These are phyloP conservation scores for Nakaseomyces delphensis DNA, from an alignment of 1,139 yeast species.

Conservation along the genomic window DNA sequence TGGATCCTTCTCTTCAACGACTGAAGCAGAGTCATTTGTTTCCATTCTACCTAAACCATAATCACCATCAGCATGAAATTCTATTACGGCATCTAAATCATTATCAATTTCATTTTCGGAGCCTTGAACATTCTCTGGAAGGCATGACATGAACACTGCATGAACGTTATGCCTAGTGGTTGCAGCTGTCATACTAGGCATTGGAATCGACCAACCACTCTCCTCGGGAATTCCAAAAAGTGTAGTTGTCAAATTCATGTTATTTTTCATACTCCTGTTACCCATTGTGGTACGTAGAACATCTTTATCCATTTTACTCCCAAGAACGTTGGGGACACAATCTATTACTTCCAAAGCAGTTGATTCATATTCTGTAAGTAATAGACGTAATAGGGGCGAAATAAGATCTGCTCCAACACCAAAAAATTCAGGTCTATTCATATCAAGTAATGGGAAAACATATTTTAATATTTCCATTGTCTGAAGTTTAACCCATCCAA, in stretches of 20 bases:
- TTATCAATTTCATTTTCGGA: constrained; percentile 33
- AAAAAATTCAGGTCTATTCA: constrained; percentile 67
- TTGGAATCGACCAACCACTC: constrained; percentile 96
- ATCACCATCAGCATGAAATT: constrained; percentile 50
- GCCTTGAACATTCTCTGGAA: constrained; percentile 24
- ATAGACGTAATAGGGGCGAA: constrained; percentile 73
- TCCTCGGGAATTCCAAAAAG: constrained; percentile 93
- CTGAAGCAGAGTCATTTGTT: constrained; percentile 35
- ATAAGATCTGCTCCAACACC: constrained; percentile 94
- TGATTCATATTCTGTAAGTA: constrained; percentile 81
- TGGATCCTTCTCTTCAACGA: constrained; percentile 50
- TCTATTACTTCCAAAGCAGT: constrained; percentile 85
- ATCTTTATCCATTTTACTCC: constrained; percentile 83
- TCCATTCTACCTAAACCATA: constrained; percentile 26
- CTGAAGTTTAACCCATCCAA: constrained; percentile 71
- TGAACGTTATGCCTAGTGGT: constrained; percentile 88
- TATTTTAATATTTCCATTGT: constrained; percentile 67
- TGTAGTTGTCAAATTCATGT: constrained; percentile 79
- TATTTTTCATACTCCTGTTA: constrained; percentile 65
- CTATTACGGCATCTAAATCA: constrained; percentile 52
- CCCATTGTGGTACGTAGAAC: constrained; percentile 89
- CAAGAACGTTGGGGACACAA: constrained; percentile 76
- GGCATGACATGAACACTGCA: constrained; percentile 85
- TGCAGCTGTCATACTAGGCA: constrained; percentile 86
- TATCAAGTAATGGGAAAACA: constrained; percentile 68